Conservation (phyloP, 2,329 filamentous ascomycete species). For the Penicillium sp. region DNA sequence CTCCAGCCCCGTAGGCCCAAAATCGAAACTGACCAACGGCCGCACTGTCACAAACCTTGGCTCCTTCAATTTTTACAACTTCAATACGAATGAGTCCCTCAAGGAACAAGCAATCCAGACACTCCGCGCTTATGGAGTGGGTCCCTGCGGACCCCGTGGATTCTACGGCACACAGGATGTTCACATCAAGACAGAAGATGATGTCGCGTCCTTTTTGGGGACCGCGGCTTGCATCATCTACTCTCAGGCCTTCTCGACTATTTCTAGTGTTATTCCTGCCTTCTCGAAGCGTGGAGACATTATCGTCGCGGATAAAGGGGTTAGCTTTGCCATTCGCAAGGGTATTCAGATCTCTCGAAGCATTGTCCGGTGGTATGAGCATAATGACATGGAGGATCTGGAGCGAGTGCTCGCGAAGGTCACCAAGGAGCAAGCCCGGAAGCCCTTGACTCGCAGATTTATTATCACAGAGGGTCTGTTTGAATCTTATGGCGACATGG, state of each 20-base stretch:
- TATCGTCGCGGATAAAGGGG: conserved; percentile 89
- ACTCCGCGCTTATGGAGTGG: conserved; percentile 91
- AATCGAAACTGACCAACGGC: conserved; percentile 82
- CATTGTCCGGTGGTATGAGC: conserved; percentile 89
- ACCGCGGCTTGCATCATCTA: conserved; percentile 91
- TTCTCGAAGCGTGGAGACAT: conserved; percentile 97
- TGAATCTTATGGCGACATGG: conserved; percentile 82
- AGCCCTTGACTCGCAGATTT: conserved; percentile 86
- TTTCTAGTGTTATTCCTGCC: conserved; percentile 92
- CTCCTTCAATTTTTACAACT: conserved; percentile 97
- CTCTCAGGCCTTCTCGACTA: conserved; percentile 92
- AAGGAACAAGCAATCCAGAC: conserved; percentile 95
- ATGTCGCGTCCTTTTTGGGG: conserved; percentile 87
- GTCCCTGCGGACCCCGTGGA: conserved; percentile 91
- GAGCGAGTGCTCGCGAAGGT: conserved; percentile 82
- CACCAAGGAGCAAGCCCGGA: conserved; percentile 81
- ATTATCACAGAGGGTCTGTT: conserved; percentile 95
- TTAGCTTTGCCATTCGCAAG: conserved; percentile 92
- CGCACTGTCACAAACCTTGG: conserved; percentile 91
- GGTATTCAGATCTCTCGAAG: conserved; percentile 91
- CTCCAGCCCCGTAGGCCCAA: conserved; percentile 78
- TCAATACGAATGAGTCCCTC: conserved; percentile 85
- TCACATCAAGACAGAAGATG: conserved; percentile 93
- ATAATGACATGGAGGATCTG: conserved; percentile 93
- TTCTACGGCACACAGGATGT: conserved; percentile 99